Conservation (phyloP, 2,329 filamentous ascomycete genomes). For the Calonectria montana region DNA sequence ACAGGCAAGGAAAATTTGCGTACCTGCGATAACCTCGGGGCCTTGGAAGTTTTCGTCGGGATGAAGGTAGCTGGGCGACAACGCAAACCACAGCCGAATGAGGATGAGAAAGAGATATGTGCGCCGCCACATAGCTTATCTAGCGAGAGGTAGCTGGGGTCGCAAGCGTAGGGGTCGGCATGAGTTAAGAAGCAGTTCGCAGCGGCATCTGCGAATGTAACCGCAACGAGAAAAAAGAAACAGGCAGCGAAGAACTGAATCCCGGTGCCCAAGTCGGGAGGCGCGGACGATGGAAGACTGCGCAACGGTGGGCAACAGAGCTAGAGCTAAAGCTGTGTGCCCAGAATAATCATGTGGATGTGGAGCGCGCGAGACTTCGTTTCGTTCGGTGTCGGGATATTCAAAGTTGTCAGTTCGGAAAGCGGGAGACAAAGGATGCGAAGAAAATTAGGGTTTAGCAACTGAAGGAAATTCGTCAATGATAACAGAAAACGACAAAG, state of each 20-base stretch:
- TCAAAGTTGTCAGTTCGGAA: background rate
- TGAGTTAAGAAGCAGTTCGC: slow-evolving; percentile 35
- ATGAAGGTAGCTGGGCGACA: slow-evolving; percentile 96
- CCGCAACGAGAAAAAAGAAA: background rate
- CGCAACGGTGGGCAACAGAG: background rate
- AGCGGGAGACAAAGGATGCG: background rate
- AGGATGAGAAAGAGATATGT: slow-evolving; percentile 86
- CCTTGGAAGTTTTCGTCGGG: slow-evolving; percentile 99
- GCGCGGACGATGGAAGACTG: background rate
- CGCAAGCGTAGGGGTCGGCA: slow-evolving; percentile 36
- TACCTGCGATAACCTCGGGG: slow-evolving; percentile 96
- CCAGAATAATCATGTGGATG: slow-evolving; percentile 4
- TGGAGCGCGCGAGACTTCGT: slow-evolving; percentile 5
- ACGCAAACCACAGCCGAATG: slow-evolving; percentile 91
- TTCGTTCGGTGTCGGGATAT: background rate
- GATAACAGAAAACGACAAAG: slow-evolving; percentile 11
- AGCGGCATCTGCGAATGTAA: slow-evolving; percentile 33
- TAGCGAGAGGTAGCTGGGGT: slow-evolving; percentile 33
- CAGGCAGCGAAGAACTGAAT: slow-evolving; percentile 8
- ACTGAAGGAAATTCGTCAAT: background rate
- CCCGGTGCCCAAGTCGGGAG: background rate
- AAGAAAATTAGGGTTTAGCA: slow-evolving; percentile 1
- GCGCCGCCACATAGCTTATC: slow-evolving; percentile 84
- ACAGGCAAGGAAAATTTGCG: slow-evolving; percentile 45
- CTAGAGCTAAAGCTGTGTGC: background rate